Evolutionary conservation across 2,329 filamentous ascomycete species (phyloP).

Genomic region (Emmonsiellopsis sp.): DNA sequence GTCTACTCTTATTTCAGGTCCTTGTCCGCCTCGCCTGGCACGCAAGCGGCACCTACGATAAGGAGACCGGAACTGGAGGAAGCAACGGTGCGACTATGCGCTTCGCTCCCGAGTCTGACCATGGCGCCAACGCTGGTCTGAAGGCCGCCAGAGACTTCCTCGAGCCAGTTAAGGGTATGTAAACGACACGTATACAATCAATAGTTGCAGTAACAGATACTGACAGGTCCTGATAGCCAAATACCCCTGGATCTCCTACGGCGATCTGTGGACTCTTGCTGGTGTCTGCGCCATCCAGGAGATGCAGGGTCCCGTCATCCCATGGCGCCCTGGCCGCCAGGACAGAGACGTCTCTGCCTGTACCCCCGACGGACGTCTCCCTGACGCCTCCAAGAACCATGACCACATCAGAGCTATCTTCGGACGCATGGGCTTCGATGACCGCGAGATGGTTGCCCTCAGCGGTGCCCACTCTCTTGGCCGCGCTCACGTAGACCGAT

Average conservation of each 20-base stretch:
- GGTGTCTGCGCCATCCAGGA: conserved; percentile 86
- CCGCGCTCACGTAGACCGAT: conserved; percentile 81
- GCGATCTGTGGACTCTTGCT: conserved; percentile 89
- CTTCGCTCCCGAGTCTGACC: conserved; percentile 77
- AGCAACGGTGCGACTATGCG: conserved; percentile 97
- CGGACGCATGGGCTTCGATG: conserved; percentile 93
- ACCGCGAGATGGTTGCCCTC: conserved; percentile 91
- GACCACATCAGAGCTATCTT: conserved; percentile 88
- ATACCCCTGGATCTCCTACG: conserved; percentile 94
- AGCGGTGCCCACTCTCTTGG: conserved; percentile 78
- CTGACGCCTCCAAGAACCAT: conserved; percentile 69
- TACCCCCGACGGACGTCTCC: conserved; percentile 86
- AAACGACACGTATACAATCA: not conserved
- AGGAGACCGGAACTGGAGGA: conserved; percentile 77
- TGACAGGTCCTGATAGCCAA: conserved; percentile 43
- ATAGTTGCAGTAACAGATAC: not conserved
- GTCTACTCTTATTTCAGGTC: conserved; percentile 35
- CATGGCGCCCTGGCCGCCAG: conserved; percentile 75
- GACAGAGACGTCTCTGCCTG: conserved; percentile 75
- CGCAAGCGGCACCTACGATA: conserved; percentile 84
- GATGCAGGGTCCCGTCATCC: conserved; percentile 81
- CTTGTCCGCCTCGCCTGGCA: conserved; percentile 90
- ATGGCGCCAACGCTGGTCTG: conserved; percentile 90
- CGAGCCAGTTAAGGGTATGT: conserved; percentile 74
- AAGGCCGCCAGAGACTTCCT: conserved; percentile 83